Evolutionary conservation across 768 basidiomycete species (phyloP).

Genomic region (Mycena haematopus): DNA sequence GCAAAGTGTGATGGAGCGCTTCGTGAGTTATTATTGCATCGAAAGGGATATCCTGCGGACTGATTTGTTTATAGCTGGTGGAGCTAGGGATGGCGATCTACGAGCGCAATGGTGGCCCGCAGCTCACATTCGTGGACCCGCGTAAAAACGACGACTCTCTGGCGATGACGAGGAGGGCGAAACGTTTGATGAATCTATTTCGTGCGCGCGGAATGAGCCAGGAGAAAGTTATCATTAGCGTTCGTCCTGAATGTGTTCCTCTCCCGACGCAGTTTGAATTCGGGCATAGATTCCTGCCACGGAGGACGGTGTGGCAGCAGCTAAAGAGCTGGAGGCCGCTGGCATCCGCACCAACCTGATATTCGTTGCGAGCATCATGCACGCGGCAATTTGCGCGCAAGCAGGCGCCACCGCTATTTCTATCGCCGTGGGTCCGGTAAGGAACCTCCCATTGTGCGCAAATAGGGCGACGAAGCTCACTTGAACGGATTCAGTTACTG

Average conservation of each 20-base stretch:
- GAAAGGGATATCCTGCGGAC: background rate
- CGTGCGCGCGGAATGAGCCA: slow-evolving; percentile 44
- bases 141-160: slow-evolving; percentile 43
- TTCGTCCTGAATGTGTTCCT: slow-evolving; percentile 38
- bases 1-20: slow-evolving; percentile 11
- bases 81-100: slow-evolving; percentile 54
- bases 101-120: slow-evolving; percentile 52
- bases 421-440: slow-evolving; percentile 56
- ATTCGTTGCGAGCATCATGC: slow-evolving; percentile 58
- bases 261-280: background rate
- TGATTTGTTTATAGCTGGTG: slow-evolving; percentile 46
- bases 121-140: slow-evolving; percentile 60
- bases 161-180: slow-evolving; percentile 51
- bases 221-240: slow-evolving; percentile 55
- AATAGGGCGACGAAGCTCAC: slow-evolving; percentile 15
- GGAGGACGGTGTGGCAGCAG: slow-evolving; percentile 56
- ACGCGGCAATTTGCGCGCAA: slow-evolving; percentile 62
- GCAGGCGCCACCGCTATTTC: slow-evolving; percentile 55
- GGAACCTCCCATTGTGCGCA: slow-evolving; percentile 29
- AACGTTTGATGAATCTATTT: slow-evolving; percentile 48
- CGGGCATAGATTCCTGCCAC: slow-evolving; percentile 61
- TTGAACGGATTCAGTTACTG: slow-evolving; percentile 42
- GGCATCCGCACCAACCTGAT: slow-evolving; percentile 58
- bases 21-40: slow-evolving; percentile 10
- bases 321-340: slow-evolving; percentile 43